Evolutionary conservation across 371 early-diverging fungal species (phyloP).

Genomic region (Aphelidium insulamus): DNA sequence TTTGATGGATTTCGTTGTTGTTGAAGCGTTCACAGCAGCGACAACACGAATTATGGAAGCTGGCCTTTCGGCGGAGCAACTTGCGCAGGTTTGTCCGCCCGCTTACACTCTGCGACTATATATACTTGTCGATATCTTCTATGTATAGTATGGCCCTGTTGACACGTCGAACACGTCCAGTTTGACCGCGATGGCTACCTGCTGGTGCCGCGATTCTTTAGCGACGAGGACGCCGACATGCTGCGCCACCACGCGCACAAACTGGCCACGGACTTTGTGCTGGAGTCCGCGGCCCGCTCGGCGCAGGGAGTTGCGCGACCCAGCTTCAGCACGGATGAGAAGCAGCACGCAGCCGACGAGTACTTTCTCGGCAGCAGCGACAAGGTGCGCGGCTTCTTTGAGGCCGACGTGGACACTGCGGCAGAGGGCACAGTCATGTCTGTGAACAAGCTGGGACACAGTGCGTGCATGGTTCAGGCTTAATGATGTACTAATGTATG

Average conservation of each 20-base stretch:
- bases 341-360: conserved; percentile 56
- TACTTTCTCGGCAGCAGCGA: conserved; percentile 69
- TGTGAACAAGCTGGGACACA: conserved; percentile 87
- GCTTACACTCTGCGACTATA: too few relatives aligned
- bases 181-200: too few relatives aligned
- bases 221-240: conserved; percentile 15
- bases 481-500: neutral
- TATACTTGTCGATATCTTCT: too few relatives aligned
- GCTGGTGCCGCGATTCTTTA: conserved; percentile 43
- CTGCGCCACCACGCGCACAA: conserved; percentile 27
- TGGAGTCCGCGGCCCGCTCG: conserved; percentile 20
- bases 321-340: conserved; percentile 4
- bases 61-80: too few relatives aligned
- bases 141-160: too few relatives aligned
- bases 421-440: conserved; percentile 29
- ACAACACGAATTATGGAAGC: too few relatives aligned
- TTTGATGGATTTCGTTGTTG: too few relatives aligned
- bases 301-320: conserved; percentile 5
- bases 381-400: conserved; percentile 69
- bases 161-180: too few relatives aligned
- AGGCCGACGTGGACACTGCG: conserved; percentile 38
- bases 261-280: conserved; percentile 35
- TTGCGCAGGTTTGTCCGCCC: too few relatives aligned
- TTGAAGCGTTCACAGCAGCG: too few relatives aligned
- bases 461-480: conserved; percentile 11